These are phyloP conservation scores for Cercospora brassicicola DNA, from an alignment of 2,329 filamentous ascomycete species.

Conservation along the genomic window DNA sequence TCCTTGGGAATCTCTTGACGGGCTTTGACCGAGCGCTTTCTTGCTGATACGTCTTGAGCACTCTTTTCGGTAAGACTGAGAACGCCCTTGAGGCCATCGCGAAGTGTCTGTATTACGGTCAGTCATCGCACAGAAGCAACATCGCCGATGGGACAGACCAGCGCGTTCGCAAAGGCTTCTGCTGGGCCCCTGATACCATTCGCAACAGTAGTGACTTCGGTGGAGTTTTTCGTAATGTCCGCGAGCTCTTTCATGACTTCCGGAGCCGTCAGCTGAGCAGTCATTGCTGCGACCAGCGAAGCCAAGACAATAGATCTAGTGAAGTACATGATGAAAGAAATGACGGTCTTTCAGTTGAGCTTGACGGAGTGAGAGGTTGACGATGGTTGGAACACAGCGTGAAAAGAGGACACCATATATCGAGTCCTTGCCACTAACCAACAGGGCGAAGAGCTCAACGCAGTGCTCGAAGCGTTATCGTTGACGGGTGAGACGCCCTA, in stretches of 20 bases:
- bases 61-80: neutral
- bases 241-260: neutral
- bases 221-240: neutral
- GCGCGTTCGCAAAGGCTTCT: neutral
- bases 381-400: too few relatives aligned
- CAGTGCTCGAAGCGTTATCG: too few relatives aligned
- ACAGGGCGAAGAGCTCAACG: too few relatives aligned
- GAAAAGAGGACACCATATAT: too few relatives aligned
- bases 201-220: neutral
- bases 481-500: too few relatives aligned
- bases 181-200: neutral
- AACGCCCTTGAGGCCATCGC: neutral
- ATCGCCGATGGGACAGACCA: neutral
- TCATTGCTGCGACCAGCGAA: neutral
- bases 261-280: neutral
- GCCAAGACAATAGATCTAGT: neutral
- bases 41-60: neutral
- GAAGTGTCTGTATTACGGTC: neutral
- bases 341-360: too few relatives aligned
- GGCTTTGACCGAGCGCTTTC: neutral
- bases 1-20: too few relatives aligned
- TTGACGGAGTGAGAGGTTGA: too few relatives aligned
- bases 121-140: neutral
- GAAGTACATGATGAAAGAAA: neutral
- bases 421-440: too few relatives aligned